phyloP scores from a whole-genome alignment of 2,329 filamentous ascomycete species.

The Paecilomyces fulvus region DNA sequence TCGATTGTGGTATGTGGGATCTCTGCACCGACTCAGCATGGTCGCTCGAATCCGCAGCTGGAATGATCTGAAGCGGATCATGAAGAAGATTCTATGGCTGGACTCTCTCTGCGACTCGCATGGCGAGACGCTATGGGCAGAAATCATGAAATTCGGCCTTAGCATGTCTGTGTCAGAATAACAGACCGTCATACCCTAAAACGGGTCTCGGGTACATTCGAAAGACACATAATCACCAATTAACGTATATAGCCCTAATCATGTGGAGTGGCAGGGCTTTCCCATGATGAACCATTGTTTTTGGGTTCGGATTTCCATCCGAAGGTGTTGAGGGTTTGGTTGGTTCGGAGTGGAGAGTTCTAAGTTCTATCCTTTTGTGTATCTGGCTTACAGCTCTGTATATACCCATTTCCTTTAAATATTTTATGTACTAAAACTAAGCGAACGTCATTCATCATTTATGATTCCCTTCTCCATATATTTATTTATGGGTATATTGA shows the following conservation, averaged over 20 bases:
- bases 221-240: not conserved
- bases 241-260: not conserved
- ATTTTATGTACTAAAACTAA: not conserved
- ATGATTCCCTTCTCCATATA: too few species aligned
- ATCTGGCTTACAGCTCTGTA: not conserved
- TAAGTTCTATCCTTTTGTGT: not conserved
- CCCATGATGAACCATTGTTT: not conserved
- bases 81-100: constrained; percentile 15
- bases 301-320: not conserved
- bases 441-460: too few species aligned
- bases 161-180: not conserved
- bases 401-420: not conserved
- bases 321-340: not conserved
- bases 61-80: constrained; percentile 9
- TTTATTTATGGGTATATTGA: too few species aligned
- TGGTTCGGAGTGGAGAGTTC: not conserved
- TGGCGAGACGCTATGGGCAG: constrained; percentile 12
- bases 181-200: not conserved
- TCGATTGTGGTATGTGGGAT: constrained; percentile 11
- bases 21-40: constrained; percentile 9
- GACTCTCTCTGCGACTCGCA: constrained; percentile 13
- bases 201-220: not conserved
- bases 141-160: not conserved
- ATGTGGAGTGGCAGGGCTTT: not conserved
- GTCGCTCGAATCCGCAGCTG: constrained; percentile 10